Conservation (phyloP, 495 filamentous ascomycete species). For the Polyplosphaeria fusca region DNA sequence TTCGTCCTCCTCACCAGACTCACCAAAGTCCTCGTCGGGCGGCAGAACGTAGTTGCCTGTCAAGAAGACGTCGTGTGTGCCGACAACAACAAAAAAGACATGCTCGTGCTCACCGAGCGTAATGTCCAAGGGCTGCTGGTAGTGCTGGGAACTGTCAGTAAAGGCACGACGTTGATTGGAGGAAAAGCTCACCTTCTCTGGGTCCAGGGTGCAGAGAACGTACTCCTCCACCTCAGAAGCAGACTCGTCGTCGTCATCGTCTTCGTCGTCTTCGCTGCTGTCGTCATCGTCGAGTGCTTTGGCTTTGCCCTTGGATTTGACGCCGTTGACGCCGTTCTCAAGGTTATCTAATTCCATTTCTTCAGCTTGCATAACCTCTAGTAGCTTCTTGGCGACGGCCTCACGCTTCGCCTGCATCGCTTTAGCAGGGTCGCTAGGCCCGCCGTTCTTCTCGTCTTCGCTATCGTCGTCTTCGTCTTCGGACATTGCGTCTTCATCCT, state of each 20-base stretch:
- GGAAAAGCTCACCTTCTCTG: constrained; percentile 59
- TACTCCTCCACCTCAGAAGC: constrained; percentile 75
- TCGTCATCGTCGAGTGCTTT: constrained; percentile 64
- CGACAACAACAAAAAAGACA: constrained; percentile 86
- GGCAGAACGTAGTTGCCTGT: constrained; percentile 90
- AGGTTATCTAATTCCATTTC: constrained; percentile 58
- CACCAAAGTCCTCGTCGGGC: constrained; percentile 59
- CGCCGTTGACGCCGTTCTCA: constrained; percentile 59
- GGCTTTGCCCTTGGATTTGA: constrained; percentile 70
- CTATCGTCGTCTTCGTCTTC: constrained; percentile 58
- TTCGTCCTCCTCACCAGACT: constrained; percentile 61
- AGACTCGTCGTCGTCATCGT: constrained; percentile 60
- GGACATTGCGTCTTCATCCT: constrained; percentile 51
- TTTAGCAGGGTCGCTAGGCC: constrained; percentile 85
- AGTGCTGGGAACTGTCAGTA: constrained; percentile 60
- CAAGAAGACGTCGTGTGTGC: constrained; percentile 84
- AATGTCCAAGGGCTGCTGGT: constrained; percentile 93
- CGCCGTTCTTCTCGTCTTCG: constrained; percentile 74
- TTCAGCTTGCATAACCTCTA: constrained; percentile 54
- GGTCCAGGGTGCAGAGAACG: constrained; percentile 91
- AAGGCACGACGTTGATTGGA: not conserved
- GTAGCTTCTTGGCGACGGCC: constrained; percentile 52
- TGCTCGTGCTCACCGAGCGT: constrained; percentile 79
- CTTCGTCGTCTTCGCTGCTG: constrained; percentile 55
- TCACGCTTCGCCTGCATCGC: constrained; percentile 74